Evolutionary conservation across 1,139 yeast species (phyloP), one percentile per base, ranked within the genome.

Genomic region (Blastobotrys aristatus): DNA sequence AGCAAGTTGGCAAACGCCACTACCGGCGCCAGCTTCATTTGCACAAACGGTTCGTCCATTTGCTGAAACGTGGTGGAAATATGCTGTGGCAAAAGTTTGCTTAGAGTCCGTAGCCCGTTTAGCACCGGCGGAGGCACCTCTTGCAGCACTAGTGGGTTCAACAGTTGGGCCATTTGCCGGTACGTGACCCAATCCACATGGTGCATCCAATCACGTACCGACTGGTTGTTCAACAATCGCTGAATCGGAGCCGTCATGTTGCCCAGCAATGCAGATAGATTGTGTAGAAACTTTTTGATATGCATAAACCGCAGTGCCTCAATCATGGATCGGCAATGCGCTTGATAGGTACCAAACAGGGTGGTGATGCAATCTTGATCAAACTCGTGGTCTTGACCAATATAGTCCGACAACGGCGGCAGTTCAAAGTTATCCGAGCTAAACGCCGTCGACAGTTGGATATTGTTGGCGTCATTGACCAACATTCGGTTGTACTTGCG

Each of bases 251-350:
- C 71, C 0, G 92, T 79, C 47, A 86, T 71, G 1, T 80, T 73
- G 10, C 81, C 73, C 46, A 75, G 74, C 63, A 85, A 85, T 6
- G 77, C 70, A 13, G 72, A 63, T 46, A 84, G 67, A 27, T 77
- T 69, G 16, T 76, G 68, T 49, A 82, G 75, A 35, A 88, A 67
- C 57, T 77, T 77, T 51, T 78, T 79, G 49, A 83, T 66, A 53
- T 83, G 85, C 80, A 86, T 76, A 60, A 72, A 82, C 54, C 94
- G 71, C 53, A 87, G 67, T 40, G 80, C 72, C 54, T 84, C 88
- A 53, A 84, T 77, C 40, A 84, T 66, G 4, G 80, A 64, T 36
- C 76, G 75, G 56, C 86, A 80, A 57, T 83, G 85, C 4, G 80
- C 73, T 53, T 75, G 75, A 65, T 85, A 85, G 29, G 80, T 64